Evolutionary conservation across 2,329 filamentous ascomycete genomes (phyloP).

Genomic region (Fusarium sulawesiense): DNA sequence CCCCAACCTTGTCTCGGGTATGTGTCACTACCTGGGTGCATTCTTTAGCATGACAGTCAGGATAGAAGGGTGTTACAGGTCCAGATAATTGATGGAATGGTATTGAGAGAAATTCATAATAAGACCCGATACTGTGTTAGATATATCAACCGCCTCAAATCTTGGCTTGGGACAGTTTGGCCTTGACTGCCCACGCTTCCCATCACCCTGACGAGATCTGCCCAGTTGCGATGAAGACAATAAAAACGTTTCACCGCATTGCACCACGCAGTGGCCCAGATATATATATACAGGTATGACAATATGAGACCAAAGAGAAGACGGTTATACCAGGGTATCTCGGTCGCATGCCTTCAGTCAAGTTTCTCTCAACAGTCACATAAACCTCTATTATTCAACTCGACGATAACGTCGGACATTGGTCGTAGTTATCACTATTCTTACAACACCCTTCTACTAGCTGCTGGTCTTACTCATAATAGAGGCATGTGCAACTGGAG

Average conservation of each 20-base stretch:
- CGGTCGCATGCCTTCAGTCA: background rate
- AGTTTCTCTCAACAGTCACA: background rate
- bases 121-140: background rate
- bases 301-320: background rate
- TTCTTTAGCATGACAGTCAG: background rate
- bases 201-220: background rate
- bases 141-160: background rate
- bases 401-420: background rate
- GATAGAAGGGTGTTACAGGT: background rate
- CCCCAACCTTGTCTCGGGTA: background rate
- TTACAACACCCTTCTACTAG: background rate
- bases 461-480: background rate
- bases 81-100: background rate
- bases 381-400: background rate
- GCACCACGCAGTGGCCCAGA: background rate
- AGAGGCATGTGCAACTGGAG: background rate
- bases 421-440: background rate
- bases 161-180: background rate
- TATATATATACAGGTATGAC: background rate
- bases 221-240: background rate
- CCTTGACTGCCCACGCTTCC: background rate
- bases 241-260: background rate
- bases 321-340: background rate
- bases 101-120: background rate
- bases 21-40: background rate